Evolutionary conservation across 176 grass and related monocot genomes (phyloP).

Genomic region (Aegilops speltoides): DNA sequence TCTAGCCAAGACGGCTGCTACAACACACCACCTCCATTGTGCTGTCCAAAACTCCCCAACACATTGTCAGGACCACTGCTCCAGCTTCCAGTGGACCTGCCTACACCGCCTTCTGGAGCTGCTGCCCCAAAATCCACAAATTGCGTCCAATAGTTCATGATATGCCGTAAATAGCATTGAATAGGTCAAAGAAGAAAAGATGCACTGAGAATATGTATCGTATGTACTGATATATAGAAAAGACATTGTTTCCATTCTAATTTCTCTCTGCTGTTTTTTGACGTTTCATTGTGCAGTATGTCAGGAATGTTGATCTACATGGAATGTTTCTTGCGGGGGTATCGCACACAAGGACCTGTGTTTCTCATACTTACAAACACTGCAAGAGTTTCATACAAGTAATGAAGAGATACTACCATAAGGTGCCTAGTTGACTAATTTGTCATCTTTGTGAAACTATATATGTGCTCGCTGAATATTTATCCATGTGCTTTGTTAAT

Average conservation of each 20-base stretch:
- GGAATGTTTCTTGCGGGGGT: slow-evolving; percentile 19
- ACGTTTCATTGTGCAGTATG: slow-evolving; percentile 38
- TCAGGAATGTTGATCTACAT: slow-evolving; percentile 29
- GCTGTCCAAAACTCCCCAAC: background rate
- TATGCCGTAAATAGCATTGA: background rate
- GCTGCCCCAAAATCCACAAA: background rate
- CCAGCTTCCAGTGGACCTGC: background rate
- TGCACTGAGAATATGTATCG: background rate
- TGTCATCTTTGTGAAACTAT: background rate
- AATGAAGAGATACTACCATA: slow-evolving; percentile 34
- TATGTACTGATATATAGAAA: background rate
- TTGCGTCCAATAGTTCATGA: background rate
- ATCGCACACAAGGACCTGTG: slow-evolving; percentile 26
- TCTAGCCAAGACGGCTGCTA: background rate
- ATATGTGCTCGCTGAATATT: background rate
- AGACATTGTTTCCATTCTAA: background rate
- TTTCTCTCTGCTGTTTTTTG: background rate
- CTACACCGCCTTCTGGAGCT: background rate
- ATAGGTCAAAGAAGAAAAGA: background rate
- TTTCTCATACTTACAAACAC: slow-evolving; percentile 35
- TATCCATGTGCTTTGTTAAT: slow-evolving; percentile 9
- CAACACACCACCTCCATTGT: background rate
- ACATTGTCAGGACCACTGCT: background rate
- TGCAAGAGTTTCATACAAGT: slow-evolving; percentile 26
- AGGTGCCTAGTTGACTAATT: slow-evolving; percentile 29